Evolutionary conservation across 2,329 filamentous ascomycete genomes (phyloP).

Genomic region (Ilyonectria robusta): DNA sequence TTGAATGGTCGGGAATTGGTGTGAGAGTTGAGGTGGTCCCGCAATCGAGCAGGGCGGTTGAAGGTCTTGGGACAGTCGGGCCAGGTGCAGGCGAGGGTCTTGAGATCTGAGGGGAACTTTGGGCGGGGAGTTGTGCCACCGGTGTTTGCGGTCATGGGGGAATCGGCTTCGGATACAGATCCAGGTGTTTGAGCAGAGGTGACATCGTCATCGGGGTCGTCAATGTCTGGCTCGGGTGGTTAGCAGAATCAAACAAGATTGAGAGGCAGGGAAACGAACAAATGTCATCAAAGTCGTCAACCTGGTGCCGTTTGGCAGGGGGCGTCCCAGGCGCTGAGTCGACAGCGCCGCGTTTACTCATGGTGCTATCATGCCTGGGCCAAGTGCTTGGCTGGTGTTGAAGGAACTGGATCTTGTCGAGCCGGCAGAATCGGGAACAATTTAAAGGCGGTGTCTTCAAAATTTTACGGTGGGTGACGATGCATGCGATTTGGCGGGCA

Average conservation of each 20-base stretch:
- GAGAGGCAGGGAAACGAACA: constrained; percentile 36
- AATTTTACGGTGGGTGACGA: constrained; percentile 51
- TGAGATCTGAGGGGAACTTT: constrained; percentile 78
- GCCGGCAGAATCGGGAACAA: constrained; percentile 52
- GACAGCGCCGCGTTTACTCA: constrained; percentile 53
- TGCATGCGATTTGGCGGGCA: constrained; percentile 34
- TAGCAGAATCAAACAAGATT: constrained; percentile 21
- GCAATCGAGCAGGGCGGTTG: constrained; percentile 86
- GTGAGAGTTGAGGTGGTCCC: constrained; percentile 87
- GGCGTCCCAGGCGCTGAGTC: constrained; percentile 44
- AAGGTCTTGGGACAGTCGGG: constrained; percentile 85
- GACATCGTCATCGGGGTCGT: constrained; percentile 53
- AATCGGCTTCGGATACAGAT: constrained; percentile 51
- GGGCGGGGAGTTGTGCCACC: constrained; percentile 59
- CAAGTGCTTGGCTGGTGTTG: constrained; percentile 16
- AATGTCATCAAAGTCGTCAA: constrained; percentile 34
- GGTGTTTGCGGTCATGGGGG: constrained; percentile 49
- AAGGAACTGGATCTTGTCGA: constrained; percentile 27
- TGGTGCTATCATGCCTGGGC: constrained; percentile 43
- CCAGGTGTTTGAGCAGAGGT: constrained; percentile 51
- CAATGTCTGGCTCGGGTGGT: constrained; percentile 42
- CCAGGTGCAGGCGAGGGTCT: constrained; percentile 83
- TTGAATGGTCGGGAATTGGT: constrained; percentile 86
- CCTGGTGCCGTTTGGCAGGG: constrained; percentile 47
- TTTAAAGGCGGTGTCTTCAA: constrained; percentile 52